These are phyloP conservation scores for Cryomyces minteri DNA, from an alignment of 495 filamentous ascomycete species.

Conservation along the genomic window DNA sequence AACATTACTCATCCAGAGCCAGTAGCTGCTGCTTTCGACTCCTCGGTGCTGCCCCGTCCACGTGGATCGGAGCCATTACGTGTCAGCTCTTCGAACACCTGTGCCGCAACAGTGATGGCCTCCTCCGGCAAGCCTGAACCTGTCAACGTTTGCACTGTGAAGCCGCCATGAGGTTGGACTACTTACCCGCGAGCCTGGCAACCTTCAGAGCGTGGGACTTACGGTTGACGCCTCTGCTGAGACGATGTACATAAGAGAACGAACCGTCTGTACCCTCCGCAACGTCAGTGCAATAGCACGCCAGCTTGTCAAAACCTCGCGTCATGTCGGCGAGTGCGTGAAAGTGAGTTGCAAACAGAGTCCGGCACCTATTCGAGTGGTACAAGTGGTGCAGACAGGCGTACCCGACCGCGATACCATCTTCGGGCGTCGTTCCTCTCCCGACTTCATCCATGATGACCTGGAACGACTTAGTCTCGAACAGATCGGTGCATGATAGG, in stretches of 20 bases:
- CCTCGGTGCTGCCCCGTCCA: too few species aligned
- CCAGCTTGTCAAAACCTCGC: slow-evolving; percentile 40
- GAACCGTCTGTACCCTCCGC: slow-evolving; percentile 40
- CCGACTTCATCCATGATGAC: slow-evolving; percentile 99
- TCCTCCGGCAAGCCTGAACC: slow-evolving; percentile 20
- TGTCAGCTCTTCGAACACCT: slow-evolving; percentile 12
- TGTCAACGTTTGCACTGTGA: neutral
- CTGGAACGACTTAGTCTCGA: neutral
- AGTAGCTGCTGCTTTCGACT: too few species aligned
- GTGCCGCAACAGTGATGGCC: slow-evolving; percentile 21
- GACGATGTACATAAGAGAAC: slow-evolving; percentile 74
- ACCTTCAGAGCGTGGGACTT: slow-evolving; percentile 85
- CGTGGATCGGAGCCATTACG: neutral
- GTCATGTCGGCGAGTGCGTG: slow-evolving; percentile 70
- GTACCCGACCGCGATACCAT: slow-evolving; percentile 78
- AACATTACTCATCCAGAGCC: too few species aligned
- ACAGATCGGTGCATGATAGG: neutral
- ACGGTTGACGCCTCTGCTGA: slow-evolving; percentile 68
- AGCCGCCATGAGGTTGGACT: neutral
- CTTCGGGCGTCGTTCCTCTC: slow-evolving; percentile 78
- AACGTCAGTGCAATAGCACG: slow-evolving; percentile 80
- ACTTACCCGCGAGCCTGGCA: slow-evolving; percentile 56
- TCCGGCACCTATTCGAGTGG: slow-evolving; percentile 52
- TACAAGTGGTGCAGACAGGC: slow-evolving; percentile 73
- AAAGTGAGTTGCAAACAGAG: slow-evolving; percentile 91